Conservation (phyloP, 2,329 filamentous ascomycete genomes). For the Ceratocystis ficicola region DNA sequence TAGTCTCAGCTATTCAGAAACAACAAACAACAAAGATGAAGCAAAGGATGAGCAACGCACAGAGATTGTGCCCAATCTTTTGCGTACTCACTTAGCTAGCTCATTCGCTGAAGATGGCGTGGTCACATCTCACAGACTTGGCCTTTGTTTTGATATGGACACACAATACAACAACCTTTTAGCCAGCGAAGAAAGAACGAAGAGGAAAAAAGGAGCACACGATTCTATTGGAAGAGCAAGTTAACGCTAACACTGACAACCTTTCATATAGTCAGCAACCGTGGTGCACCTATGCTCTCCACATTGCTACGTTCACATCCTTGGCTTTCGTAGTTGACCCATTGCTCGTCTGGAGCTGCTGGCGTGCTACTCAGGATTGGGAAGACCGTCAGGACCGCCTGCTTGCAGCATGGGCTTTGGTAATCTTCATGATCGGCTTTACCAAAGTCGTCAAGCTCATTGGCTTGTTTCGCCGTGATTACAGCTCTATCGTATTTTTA, state of each 20-base stretch:
- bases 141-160: background rate
- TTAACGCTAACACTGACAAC: background rate
- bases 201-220: too few species aligned
- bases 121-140: background rate
- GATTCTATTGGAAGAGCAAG: too few species aligned
- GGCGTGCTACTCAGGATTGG: conserved; percentile 55
- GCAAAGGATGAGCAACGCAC: background rate
- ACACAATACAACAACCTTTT: background rate
- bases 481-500: conserved; percentile 65
- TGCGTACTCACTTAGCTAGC: background rate
- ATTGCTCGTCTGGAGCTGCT: conserved; percentile 56
- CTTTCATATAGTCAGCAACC: conserved; percentile 57
- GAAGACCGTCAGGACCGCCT: conserved; percentile 38
- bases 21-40: background rate
- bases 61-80: background rate
- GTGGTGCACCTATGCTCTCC: conserved; percentile 88
- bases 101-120: background rate
- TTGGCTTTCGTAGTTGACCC: conserved; percentile 71
- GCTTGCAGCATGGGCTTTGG: conserved; percentile 48
- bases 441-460: conserved; percentile 86
- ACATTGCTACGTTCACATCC: conserved; percentile 84
- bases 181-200: background rate
- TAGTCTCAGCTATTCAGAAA: background rate
- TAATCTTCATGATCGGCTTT: conserved; percentile 64
- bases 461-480: conserved; percentile 74